phyloP scores from a whole-genome alignment of 2,329 filamentous ascomycete species.

The Apiospora hydei region DNA sequence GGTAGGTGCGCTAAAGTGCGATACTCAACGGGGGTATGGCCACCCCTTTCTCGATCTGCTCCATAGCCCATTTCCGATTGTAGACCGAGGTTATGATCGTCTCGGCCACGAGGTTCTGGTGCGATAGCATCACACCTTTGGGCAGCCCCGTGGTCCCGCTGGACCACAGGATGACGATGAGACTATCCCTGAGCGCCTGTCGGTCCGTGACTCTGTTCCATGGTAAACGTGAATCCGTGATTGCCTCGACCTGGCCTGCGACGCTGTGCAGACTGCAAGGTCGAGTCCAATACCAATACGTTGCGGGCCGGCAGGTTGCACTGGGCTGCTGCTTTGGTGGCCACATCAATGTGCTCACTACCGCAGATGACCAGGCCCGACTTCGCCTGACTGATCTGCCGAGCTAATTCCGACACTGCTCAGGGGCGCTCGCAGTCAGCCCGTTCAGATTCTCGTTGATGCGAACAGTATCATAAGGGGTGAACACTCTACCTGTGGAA shows the following conservation, averaged over 20 bases:
- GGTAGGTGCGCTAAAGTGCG: slow-evolving; percentile 54
- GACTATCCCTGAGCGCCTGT: slow-evolving; percentile 24
- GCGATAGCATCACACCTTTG: slow-evolving; percentile 49
- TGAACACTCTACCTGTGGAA: slow-evolving; percentile 44
- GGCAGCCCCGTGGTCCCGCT: slow-evolving; percentile 53
- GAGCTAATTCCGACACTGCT: slow-evolving; percentile 53
- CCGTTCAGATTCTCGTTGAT: too few species aligned
- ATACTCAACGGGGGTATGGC: slow-evolving; percentile 33
- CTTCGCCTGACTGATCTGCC: slow-evolving; percentile 52
- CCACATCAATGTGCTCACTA: slow-evolving; percentile 50
- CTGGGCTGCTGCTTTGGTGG: slow-evolving; percentile 50
- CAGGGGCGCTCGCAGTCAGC: neutral
- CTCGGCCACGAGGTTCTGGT: slow-evolving; percentile 38
- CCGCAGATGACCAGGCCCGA: slow-evolving; percentile 52
- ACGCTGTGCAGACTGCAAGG: slow-evolving; percentile 23
- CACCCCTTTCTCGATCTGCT: slow-evolving; percentile 15
- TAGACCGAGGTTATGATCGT: neutral
- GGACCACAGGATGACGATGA: slow-evolving; percentile 49
- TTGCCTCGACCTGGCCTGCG: slow-evolving; percentile 15
- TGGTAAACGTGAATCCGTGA: neutral
- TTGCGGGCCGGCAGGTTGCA: slow-evolving; percentile 37
- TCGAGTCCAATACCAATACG: slow-evolving; percentile 26
- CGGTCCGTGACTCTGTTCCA: slow-evolving; percentile 24
- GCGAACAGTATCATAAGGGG: too few species aligned
- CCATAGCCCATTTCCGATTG: slow-evolving; percentile 5